phyloP scores from a whole-genome alignment of 768 basidiomycete genomes.

The Hysterangium stoloniferum region DNA sequence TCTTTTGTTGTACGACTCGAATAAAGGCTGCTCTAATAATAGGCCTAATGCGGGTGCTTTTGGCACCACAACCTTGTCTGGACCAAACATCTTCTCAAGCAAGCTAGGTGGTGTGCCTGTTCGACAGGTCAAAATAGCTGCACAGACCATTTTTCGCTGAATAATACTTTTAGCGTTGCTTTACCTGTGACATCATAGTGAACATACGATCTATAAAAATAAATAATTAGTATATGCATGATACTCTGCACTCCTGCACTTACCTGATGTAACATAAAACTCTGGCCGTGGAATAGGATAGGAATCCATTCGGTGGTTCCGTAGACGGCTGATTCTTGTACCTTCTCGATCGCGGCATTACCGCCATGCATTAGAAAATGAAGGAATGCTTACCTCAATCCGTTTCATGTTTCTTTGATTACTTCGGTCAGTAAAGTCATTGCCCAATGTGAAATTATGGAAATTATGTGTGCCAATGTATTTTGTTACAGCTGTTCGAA shows the following conservation, averaged over 20 bases:
- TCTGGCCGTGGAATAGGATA: slow-evolving; percentile 90
- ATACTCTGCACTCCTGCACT: slow-evolving; percentile 19
- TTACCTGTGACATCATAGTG: slow-evolving; percentile 3
- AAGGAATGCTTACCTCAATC: slow-evolving; percentile 49
- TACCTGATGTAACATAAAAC: slow-evolving; percentile 99
- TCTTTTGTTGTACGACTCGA: slow-evolving; percentile 61
- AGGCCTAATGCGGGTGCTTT: slow-evolving; percentile 96
- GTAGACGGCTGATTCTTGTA: slow-evolving; percentile 80
- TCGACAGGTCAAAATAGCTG: slow-evolving; percentile 70
- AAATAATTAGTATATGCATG: slow-evolving; percentile 14
- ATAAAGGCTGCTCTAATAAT: slow-evolving; percentile 81
- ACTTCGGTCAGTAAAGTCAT: slow-evolving; percentile 76
- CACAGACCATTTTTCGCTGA: slow-evolving; percentile 96
- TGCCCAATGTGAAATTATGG: slow-evolving; percentile 92
- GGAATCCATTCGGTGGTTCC: slow-evolving; percentile 94
- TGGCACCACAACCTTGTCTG: slow-evolving; percentile 72
- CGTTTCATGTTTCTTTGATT: slow-evolving; percentile 83
- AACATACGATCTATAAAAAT: slow-evolving; percentile 15
- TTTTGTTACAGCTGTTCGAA: slow-evolving; percentile 50
- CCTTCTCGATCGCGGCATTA: slow-evolving; percentile 33
- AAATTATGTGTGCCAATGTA: slow-evolving; percentile 94
- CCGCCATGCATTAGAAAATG: background rate
- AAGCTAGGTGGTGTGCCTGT: slow-evolving; percentile 67
- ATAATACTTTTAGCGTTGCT: slow-evolving; percentile 1
- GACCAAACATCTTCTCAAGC: slow-evolving; percentile 79